Evolutionary conservation across 805 yeast species (phyloP), one percentile per base, ranked within the genome.

Genomic region (Candida cerambycidarum): DNA sequence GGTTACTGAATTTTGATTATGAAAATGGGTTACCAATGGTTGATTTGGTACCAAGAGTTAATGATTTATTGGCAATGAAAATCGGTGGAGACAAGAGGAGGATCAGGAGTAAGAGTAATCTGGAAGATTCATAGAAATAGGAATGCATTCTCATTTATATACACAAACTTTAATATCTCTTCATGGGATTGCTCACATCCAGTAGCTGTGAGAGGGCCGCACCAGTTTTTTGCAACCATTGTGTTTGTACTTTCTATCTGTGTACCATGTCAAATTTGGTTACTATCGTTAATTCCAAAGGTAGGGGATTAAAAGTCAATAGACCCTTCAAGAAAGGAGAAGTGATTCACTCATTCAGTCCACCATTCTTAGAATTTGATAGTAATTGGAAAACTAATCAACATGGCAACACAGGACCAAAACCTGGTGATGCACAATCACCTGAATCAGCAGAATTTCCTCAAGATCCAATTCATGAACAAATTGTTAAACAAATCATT

Each of bases 1-100:
- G 83, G 0, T 75, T 74, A 47, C 57, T 34, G 38, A 24, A 21
- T 12, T 34, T 34, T 21, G 29, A 34, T 34, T 23, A 34, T 15
- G 38, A 34, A 3, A 12, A n/a, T 12, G 15, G 35, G 4, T 7
- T 6, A 19, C 25, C 14, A 18, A 8, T 18, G 4, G 15, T 32
- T 32, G 35, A 32, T 10, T 12, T 32, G 18, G 6, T 18, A 13
- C 35, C 35, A 18, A 17, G 24, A 11, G 35, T 12, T 32, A 32
- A 32, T 18, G 35, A 32, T 32, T 32, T 32, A 18, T 32, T 32
- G 15, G 12, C 3, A 8, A 18, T 18, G 13, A 25, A 25, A n/a
- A 4, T 25, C 11, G 29, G 13, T 11, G 13, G n/a, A 11, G 4
- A 25, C 13, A 11, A 12, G 13, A 11, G 11, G 13, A 25, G 13